Percentiles rank a stretch among this genome's conserved stretches.
Evolutionary conservation across 148 eudicot species (phyloP).

Genomic region (Silene conica): DNA sequence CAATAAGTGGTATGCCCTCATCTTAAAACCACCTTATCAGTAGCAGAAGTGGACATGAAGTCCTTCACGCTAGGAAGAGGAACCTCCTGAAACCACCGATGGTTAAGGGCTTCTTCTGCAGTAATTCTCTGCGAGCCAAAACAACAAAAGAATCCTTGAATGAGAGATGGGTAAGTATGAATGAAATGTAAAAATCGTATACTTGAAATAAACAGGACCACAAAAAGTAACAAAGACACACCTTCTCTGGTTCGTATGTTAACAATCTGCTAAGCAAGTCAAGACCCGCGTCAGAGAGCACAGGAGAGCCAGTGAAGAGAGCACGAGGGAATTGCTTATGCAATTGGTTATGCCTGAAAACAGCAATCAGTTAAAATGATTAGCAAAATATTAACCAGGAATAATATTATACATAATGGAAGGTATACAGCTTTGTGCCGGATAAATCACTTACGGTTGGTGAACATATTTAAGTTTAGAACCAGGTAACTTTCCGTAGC

Average conservation of each 20-base stretch:
- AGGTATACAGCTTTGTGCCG: background rate
- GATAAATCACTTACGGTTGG: slow-evolving; percentile 46
- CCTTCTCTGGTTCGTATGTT: slow-evolving; percentile 55
- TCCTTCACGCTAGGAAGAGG: slow-evolving; percentile 41
- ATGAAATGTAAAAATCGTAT: background rate
- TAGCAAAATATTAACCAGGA: background rate
- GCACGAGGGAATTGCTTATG: slow-evolving; percentile 52
- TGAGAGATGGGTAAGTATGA: background rate
- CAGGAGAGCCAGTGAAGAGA: slow-evolving; percentile 52
- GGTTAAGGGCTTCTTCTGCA: slow-evolving; percentile 50
- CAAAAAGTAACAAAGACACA: slow-evolving; percentile 7
- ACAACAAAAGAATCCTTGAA: background rate
- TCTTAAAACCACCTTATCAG: slow-evolving; percentile 28
- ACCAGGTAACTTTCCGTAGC: slow-evolving; percentile 61
- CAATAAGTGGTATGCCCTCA: slow-evolving; percentile 11
- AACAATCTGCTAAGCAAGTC: slow-evolving; percentile 59
- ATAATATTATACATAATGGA: background rate
- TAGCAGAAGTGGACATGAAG: slow-evolving; percentile 37
- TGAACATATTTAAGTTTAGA: slow-evolving; percentile 44
- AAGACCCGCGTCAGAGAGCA: slow-evolving; percentile 51
- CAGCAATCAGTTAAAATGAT: background rate
- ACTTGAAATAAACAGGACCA: background rate
- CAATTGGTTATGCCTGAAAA: slow-evolving; percentile 39
- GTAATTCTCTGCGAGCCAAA: slow-evolving; percentile 46
- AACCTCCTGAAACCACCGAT: slow-evolving; percentile 53